Evolutionary conservation across 768 basidiomycete species (phyloP).

Genomic region (Butyriboletus loyo): DNA sequence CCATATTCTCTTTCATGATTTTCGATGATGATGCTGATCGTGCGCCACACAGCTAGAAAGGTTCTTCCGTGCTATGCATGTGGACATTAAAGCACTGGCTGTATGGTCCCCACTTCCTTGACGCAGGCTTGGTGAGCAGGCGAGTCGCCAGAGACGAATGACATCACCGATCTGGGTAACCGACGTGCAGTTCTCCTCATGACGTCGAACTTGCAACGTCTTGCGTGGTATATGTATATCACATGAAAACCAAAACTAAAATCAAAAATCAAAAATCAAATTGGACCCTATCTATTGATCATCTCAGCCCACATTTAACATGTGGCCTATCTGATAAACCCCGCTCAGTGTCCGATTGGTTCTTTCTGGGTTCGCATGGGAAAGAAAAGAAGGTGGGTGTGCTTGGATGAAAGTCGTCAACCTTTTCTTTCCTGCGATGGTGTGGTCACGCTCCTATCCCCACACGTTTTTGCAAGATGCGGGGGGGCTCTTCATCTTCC

Average conservation of each 20-base stretch:
- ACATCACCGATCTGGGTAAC: constrained; percentile 1
- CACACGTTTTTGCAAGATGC: background rate
- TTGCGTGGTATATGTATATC: too few relatives aligned
- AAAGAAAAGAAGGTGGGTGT: too few relatives aligned
- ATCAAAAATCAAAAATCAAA: too few relatives aligned
- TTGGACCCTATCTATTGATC: too few relatives aligned
- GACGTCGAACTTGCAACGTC: too few relatives aligned
- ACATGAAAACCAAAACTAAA: too few relatives aligned
- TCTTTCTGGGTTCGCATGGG: too few relatives aligned
- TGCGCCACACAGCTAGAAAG: background rate
- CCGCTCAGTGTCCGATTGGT: background rate
- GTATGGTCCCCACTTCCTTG: background rate
- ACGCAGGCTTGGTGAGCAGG: background rate
- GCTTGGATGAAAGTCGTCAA: background rate
- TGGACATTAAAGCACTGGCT: background rate
- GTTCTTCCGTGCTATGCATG: background rate
- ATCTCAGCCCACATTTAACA: too few relatives aligned
- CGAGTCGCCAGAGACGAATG: background rate
- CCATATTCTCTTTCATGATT: constrained; percentile 4
- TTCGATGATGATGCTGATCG: constrained; percentile 6
- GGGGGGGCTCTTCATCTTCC: background rate
- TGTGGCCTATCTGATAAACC: constrained; percentile 14
- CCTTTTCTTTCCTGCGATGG: background rate
- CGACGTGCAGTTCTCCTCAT: background rate
- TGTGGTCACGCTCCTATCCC: background rate